Evolutionary conservation across 2,329 filamentous ascomycete species (phyloP).

Genomic region (Septoria linicola): DNA sequence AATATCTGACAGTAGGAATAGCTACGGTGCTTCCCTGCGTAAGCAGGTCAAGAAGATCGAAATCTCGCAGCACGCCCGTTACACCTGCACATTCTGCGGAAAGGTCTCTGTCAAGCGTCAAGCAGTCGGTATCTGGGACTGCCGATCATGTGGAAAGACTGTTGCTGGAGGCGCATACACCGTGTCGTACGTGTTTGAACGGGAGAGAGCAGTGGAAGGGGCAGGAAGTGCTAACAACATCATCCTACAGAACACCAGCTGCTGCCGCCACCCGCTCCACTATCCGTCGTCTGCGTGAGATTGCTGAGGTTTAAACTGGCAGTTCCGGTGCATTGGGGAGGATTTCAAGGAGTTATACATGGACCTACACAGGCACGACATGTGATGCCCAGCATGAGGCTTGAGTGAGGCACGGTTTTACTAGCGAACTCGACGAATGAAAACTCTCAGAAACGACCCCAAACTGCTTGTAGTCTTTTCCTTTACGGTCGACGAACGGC

Average conservation of each 20-base stretch:
- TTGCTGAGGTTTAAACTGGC: constrained; percentile 78
- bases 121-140: constrained; percentile 94
- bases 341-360: constrained; percentile 31
- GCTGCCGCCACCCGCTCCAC: constrained; percentile 93
- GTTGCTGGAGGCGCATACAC: constrained; percentile 91
- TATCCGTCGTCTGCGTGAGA: constrained; percentile 94
- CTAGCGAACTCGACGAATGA: constrained; percentile 32
- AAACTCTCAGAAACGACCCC: constrained; percentile 27
- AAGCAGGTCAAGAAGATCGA: constrained; percentile 99
- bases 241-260: constrained; percentile 70
- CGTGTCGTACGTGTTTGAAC: constrained; percentile 76
- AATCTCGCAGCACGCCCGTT: constrained; percentile 96
- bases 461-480: constrained; percentile 6
- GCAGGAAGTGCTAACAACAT: constrained; percentile 13
- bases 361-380: constrained; percentile 24
- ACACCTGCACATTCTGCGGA: constrained; percentile 97
- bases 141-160: constrained; percentile 92
- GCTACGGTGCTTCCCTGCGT: constrained; percentile 98
- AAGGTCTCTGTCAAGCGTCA: constrained; percentile 77
- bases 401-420: constrained; percentile 24
- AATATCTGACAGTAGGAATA: constrained; percentile 40
- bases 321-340: constrained; percentile 29
- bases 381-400: constrained; percentile 19
- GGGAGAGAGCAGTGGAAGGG: not conserved
- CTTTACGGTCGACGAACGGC: constrained; percentile 13